Evolutionary conservation across 495 filamentous ascomycete species (phyloP).

Genomic region (Baudoinia panamericana): DNA sequence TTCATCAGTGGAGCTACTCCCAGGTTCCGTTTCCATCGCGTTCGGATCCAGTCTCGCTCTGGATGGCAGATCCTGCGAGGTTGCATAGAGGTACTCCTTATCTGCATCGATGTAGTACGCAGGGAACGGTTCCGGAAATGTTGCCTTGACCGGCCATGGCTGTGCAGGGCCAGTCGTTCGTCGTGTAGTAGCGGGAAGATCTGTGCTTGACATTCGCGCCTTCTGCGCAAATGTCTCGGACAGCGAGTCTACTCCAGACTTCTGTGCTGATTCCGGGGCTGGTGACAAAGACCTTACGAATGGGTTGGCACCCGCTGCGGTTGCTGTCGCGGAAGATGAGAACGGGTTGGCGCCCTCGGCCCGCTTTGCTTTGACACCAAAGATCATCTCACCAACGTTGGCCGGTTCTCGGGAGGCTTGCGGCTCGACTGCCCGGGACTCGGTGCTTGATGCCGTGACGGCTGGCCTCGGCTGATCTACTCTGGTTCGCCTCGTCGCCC

Average conservation of each 20-base stretch:
- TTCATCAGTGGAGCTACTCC: conserved; percentile 48
- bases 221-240: conserved; percentile 64
- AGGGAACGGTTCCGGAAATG: conserved; percentile 58
- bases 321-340: conserved; percentile 10
- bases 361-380: conserved; percentile 29
- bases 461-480: conserved; percentile 4
- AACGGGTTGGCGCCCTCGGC: conserved; percentile 32
- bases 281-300: conserved; percentile 36
- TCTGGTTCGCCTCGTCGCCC: conserved; percentile 32
- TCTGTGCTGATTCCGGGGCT: conserved; percentile 24
- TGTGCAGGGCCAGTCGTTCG: conserved; percentile 29
- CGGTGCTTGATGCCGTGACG: conserved; percentile 14
- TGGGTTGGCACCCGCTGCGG: conserved; percentile 39
- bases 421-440: background rate
- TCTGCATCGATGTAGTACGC: conserved; percentile 79
- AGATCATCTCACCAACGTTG: conserved; percentile 34
- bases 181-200: conserved; percentile 22
- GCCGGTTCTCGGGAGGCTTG: too few relatives aligned
- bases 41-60: conserved; percentile 36
- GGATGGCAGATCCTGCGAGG: conserved; percentile 30
- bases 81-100: conserved; percentile 63
- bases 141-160: conserved; percentile 60
- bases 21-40: conserved; percentile 40
- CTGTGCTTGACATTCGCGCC: conserved; percentile 38
- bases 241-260: conserved; percentile 31